Evolutionary conservation across 2,329 filamentous ascomycete genomes (phyloP).

Genomic region (Periconia macrospinosa): DNA sequence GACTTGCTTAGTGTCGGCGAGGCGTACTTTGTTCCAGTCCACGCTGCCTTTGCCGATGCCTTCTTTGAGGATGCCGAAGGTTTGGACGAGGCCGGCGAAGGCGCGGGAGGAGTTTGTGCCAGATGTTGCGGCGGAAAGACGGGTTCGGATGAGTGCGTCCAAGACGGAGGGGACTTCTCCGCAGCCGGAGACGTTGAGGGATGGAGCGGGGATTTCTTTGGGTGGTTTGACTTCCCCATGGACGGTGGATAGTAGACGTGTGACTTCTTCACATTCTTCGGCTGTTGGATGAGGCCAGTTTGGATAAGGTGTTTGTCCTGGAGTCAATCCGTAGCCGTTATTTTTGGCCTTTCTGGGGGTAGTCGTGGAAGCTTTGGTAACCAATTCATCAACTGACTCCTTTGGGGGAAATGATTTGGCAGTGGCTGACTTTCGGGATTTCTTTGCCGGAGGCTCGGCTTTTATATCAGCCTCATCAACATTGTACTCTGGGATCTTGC

Average conservation of each 20-base stretch:
- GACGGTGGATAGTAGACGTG: conserved; percentile 62
- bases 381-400: conserved; percentile 20
- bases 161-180: conserved; percentile 67
- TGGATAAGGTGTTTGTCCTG: conserved; percentile 66
- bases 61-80: conserved; percentile 64
- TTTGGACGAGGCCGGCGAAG: conserved; percentile 65
- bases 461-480: conserved; percentile 7
- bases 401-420: conserved; percentile 7
- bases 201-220: conserved; percentile 68
- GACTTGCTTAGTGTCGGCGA: conserved; percentile 62
- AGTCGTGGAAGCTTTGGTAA: conserved; percentile 26
- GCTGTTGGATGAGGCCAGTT: conserved; percentile 65
- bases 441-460: conserved; percentile 17
- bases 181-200: conserved; percentile 70
- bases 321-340: conserved; percentile 49
- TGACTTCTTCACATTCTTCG: conserved; percentile 71
- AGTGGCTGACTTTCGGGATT: conserved; percentile 10
- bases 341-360: conserved; percentile 45
- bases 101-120: conserved; percentile 65
- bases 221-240: conserved; percentile 70
- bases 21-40: conserved; percentile 72
- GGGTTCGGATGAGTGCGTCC: conserved; percentile 64
- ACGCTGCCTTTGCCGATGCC: conserved; percentile 72
- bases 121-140: conserved; percentile 64
- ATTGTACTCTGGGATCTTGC: conserved; percentile 27